Conservation (phyloP, 2,329 filamentous ascomycete genomes). For the Aspergillus tamarii region DNA sequence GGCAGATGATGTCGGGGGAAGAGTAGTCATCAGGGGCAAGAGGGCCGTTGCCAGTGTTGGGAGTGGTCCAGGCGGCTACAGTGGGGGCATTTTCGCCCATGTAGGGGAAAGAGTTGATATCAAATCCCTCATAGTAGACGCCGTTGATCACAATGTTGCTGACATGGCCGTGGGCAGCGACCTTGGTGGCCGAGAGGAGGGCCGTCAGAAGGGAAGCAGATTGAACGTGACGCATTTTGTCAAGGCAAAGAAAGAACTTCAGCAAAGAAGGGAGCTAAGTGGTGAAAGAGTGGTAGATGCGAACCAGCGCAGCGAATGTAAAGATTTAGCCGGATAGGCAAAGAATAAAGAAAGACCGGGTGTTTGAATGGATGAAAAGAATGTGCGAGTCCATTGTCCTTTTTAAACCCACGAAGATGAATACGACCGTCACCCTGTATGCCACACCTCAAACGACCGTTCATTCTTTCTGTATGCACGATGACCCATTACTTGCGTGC, state of each 20-base stretch:
- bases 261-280: not conserved
- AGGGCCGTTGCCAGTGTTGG: constrained; percentile 56
- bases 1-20: constrained; percentile 60
- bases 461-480: not conserved
- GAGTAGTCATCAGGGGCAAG: constrained; percentile 47
- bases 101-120: constrained; percentile 36
- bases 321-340: not conserved
- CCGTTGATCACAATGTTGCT: constrained; percentile 43
- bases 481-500: not conserved
- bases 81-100: constrained; percentile 34
- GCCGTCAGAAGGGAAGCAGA: constrained; percentile 30
- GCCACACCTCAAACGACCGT: not conserved
- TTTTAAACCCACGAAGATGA: not conserved
- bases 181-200: constrained; percentile 35
- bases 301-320: constrained; percentile 15
- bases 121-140: constrained; percentile 44
- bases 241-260: not conserved
- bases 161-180: constrained; percentile 36
- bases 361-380: not conserved
- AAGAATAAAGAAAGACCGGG: not conserved
- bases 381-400: not conserved
- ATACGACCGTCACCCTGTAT: not conserved
- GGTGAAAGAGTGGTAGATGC: constrained; percentile 11
- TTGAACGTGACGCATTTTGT: constrained; percentile 17
- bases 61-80: constrained; percentile 58